Evolutionary conservation across 805 yeast species (phyloP), one percentile per base, ranked within the genome.

Genomic region (Candida sphagnicola): DNA sequence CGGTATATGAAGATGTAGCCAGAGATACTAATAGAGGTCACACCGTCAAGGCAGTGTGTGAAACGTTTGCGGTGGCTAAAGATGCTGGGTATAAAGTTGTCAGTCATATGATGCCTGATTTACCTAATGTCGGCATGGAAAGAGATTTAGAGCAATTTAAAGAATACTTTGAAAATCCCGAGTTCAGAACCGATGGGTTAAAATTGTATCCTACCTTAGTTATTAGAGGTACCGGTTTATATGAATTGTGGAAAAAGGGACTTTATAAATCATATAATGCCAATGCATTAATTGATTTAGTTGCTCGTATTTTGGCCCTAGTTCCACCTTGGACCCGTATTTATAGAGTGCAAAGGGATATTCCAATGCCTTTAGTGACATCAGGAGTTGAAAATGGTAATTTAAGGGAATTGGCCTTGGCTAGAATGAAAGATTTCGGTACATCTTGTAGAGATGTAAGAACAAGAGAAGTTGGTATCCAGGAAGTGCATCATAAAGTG

Each of bases 301-400:
- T 93, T 35, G 99, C 99, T 0, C 78, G 98, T 54, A 91, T 93
- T 38, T 68, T 93, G 71, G 96, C 98, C 0, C 71, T 93, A 42
- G 98, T 93, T 4, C 99, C 99, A 18, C 99, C 99, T 3, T 93
- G 99, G 99, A 93, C 99, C 3, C 81, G 99, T 66, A 93, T 93
- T 51, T 93, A 93, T 62, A 82, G 99, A 62, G 99, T 93, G 16
- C 99, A 93, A 67, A 78, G 99, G 70, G 99, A 93, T 73, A 93
- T 93, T 41, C 99, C 99, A 14, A 93, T 93, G 99, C 99, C 99
- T 0, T 72, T 93, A 50, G 99, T 93, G 31, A 85, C 96, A 0
- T 85, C 96, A 1, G 99, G 99, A 53, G 99, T 93, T 30, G 99
- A 93, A 53, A 93, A 93, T 61, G 99, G 99, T 53, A 93, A 93